Conservation (phyloP, 2,329 filamentous ascomycete species). For the Immersiporthe knoxdaviesiana region DNA sequence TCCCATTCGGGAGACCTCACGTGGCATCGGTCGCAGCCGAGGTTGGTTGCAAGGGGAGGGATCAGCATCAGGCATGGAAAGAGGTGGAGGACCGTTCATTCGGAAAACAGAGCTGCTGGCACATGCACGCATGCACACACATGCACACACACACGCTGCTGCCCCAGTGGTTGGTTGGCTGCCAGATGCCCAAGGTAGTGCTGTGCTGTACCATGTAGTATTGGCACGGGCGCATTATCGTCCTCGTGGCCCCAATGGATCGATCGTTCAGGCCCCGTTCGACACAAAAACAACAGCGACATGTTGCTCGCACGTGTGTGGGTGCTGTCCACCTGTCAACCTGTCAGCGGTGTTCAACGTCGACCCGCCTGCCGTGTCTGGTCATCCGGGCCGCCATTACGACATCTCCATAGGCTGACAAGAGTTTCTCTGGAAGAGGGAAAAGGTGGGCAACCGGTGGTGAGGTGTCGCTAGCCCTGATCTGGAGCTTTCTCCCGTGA, state of each 20-base stretch:
- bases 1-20: constrained; percentile 5
- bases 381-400: constrained; percentile 15
- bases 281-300: background rate
- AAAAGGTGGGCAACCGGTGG: background rate
- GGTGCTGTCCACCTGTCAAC: background rate
- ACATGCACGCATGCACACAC: too few species aligned
- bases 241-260: background rate
- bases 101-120: too few species aligned
- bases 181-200: background rate
- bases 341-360: background rate
- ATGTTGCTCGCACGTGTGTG: too few species aligned
- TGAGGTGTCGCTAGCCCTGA: background rate
- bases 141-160: too few species aligned
- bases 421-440: background rate
- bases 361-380: constrained; percentile 17
- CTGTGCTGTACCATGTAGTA: background rate
- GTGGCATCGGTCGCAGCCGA: constrained; percentile 11
- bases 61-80: background rate
- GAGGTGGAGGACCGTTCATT: too few species aligned
- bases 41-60: background rate
- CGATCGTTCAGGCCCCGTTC: too few species aligned
- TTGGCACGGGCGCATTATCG: background rate
- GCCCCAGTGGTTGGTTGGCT: too few species aligned
- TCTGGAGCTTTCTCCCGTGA: background rate
- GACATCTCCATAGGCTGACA: constrained; percentile 8